These are phyloP conservation scores for Micromonas pusilla DNA, from an alignment of 139 green algal genomes.

Conservation along the genomic window DNA sequence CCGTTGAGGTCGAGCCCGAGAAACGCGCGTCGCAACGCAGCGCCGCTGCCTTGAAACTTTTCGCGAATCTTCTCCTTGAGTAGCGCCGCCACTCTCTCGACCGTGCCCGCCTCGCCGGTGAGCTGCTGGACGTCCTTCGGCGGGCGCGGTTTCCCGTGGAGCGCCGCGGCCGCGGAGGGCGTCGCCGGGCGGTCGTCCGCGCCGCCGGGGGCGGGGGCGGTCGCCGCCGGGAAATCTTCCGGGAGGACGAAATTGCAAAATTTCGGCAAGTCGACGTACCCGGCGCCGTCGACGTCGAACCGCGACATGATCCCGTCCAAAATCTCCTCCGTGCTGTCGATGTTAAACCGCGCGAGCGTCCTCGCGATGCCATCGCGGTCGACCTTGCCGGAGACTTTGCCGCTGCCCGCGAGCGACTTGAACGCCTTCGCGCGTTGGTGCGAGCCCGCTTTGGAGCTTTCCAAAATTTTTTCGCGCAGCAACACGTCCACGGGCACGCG, in stretches of 20 bases:
- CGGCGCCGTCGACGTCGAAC: too few species aligned
- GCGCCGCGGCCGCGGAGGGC: background rate
- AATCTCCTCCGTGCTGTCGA: too few species aligned
- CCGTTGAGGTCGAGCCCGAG: background rate
- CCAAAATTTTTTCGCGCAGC: background rate
- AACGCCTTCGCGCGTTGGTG: too few species aligned
- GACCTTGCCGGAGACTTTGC: background rate
- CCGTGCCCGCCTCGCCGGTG: background rate
- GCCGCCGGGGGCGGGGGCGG: too few species aligned
- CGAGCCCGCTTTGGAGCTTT: background rate
- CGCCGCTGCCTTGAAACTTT: background rate
- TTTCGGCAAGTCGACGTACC: too few species aligned
- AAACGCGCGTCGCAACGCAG: background rate
- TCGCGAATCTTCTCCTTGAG: background rate
- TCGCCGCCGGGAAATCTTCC: too few species aligned
- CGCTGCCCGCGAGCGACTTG: too few species aligned
- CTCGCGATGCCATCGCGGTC: too few species aligned
- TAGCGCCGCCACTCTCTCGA: background rate
- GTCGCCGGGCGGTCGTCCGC: too few species aligned
- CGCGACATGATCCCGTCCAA: too few species aligned
- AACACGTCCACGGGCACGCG: background rate
- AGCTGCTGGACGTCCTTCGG: background rate
- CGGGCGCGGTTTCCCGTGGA: background rate
- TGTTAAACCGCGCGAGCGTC: too few species aligned
- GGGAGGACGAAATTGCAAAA: too few species aligned